Evolutionary conservation across 192 early-diverging fungal genomes (phyloP).

Genomic region (Chytriomyces hyalinus): DNA sequence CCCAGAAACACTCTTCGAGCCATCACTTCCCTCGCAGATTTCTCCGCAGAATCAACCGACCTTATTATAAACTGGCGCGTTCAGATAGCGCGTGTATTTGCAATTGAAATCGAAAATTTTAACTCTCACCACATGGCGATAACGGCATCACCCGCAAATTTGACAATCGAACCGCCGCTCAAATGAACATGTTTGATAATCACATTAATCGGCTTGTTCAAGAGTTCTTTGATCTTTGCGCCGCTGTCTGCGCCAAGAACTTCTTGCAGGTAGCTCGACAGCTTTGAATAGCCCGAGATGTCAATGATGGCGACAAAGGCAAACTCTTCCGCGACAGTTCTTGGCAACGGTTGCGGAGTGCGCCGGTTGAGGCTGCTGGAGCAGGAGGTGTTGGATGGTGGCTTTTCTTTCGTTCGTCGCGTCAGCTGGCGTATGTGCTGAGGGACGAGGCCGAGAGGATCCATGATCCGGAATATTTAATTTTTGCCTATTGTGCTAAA

Average conservation of each 20-base stretch:
- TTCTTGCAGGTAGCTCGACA: slow-evolving; percentile 33
- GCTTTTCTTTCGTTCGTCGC: not conserved
- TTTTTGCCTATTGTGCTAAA: too few species aligned
- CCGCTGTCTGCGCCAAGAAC: slow-evolving; percentile 30
- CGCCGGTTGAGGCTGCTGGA: not conserved
- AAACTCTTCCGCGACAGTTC: slow-evolving; percentile 9
- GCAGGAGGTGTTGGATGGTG: not conserved
- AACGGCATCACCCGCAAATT: slow-evolving; percentile 38
- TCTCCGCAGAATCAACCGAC: not conserved
- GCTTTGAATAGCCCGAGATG: slow-evolving; percentile 38
- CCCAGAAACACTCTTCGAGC: slow-evolving; percentile 17
- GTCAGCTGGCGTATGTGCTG: slow-evolving; percentile 21
- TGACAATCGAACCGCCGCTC: slow-evolving; percentile 33
- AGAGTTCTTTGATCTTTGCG: slow-evolving; percentile 33
- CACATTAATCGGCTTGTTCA: slow-evolving; percentile 37
- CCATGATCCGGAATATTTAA: slow-evolving; percentile 10
- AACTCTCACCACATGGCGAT: slow-evolving; percentile 27
- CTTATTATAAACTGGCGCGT: not conserved
- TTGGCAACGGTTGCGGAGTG: not conserved
- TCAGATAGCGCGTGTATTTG: not conserved
- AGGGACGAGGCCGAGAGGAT: slow-evolving; percentile 28
- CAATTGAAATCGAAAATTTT: not conserved
- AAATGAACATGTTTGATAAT: slow-evolving; percentile 36
- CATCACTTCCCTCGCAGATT: not conserved
- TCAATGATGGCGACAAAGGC: slow-evolving; percentile 40